Conservation (phyloP, 495 filamentous ascomycete genomes). For the Penicillium atrosanguineum region DNA sequence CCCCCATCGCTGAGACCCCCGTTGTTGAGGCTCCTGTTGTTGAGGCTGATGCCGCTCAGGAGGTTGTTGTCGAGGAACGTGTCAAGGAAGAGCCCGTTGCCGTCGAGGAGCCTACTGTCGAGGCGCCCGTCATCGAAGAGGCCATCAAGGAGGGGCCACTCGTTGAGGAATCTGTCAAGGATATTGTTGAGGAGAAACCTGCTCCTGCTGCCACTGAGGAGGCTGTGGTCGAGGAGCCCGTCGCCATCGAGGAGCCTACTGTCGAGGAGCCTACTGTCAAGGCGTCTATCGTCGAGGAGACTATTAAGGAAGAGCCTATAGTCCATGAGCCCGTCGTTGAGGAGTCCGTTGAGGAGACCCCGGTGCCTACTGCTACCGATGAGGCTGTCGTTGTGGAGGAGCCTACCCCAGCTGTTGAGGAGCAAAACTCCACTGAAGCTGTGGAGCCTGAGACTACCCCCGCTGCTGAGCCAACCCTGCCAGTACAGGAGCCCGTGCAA, state of each 20-base stretch:
- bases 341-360: not conserved
- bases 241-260: not conserved
- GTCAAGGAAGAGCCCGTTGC: not conserved
- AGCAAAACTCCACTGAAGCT: not conserved
- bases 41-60: not conserved
- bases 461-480: slow-evolving; percentile 1
- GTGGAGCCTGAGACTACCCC: not conserved
- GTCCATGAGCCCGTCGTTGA: not conserved
- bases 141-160: not conserved
- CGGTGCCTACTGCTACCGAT: slow-evolving; percentile 6
- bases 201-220: not conserved
- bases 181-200: not conserved
- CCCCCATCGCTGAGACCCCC: not conserved
- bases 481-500: slow-evolving; percentile 7
- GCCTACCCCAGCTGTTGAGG: not conserved
- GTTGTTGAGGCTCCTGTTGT: not conserved
- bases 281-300: too few relatives aligned
- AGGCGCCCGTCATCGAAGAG: too few relatives aligned
- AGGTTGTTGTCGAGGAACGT: not conserved
- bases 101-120: not conserved
- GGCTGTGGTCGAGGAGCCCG: too few relatives aligned
- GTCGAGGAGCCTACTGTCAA: too few relatives aligned
- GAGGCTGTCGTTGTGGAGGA: slow-evolving; percentile 4
- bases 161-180: not conserved
- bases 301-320: too few relatives aligned